A percentile compares a stretch with the other conserved stretches of the same genome.
Conservation (phyloP, 768 basidiomycete species). For the Thelephora ganbajun region DNA sequence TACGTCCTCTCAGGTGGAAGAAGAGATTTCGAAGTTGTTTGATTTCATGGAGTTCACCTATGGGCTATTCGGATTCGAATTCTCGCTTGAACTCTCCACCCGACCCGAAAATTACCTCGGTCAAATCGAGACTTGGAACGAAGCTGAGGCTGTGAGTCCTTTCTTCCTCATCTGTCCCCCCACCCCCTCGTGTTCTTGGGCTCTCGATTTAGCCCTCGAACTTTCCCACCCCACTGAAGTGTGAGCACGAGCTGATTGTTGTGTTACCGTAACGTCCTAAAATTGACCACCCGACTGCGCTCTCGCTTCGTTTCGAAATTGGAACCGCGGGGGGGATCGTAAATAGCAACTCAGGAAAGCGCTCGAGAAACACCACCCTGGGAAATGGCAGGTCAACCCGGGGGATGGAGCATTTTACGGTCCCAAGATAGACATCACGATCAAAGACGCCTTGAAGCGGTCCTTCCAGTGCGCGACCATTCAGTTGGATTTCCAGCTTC, state of each 20-base stretch:
- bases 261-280: background rate
- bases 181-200: background rate
- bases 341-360: conserved; percentile 69
- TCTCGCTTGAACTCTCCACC: conserved; percentile 88
- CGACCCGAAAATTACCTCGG: conserved; percentile 93
- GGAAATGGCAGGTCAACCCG: conserved; percentile 85
- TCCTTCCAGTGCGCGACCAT: conserved; percentile 99
- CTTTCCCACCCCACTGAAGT: background rate
- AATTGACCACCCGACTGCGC: background rate
- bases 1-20: conserved; percentile 53
- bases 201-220: too few species aligned
- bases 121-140: conserved; percentile 77
- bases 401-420: conserved; percentile 99
- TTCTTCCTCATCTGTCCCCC: background rate
- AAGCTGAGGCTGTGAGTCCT: conserved; percentile 60
- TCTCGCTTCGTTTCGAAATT: background rate
- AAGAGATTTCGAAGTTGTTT: conserved; percentile 77
- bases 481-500: conserved; percentile 97
- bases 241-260: background rate
- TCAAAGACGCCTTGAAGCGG: conserved; percentile 81
- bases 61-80: conserved; percentile 88
- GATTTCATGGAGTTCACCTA: conserved; percentile 94
- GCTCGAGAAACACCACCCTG: conserved; percentile 75
- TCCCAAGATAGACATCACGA: conserved; percentile 96
- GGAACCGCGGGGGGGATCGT: background rate